Evolutionary conservation across 306 rosid genomes (phyloP), one percentile per base, ranked within the genome.

Genomic region (Lathyrus sativus): DNA sequence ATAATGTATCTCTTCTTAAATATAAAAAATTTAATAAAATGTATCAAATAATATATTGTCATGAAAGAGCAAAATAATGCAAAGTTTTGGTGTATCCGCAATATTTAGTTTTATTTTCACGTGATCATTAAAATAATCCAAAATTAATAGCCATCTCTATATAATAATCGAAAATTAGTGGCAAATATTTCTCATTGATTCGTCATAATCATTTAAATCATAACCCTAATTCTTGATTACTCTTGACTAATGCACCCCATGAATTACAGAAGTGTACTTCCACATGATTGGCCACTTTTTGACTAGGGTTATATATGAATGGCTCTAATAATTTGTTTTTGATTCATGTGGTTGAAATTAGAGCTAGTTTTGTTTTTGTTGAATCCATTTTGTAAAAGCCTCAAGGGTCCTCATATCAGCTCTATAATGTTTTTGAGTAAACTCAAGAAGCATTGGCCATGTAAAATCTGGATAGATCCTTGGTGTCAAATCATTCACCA

Each of bases 401-500:
- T 88, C 79, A 14, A 95, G 95, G 28, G 99, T 95, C 28, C 83
- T 88, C 87, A 87, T 78, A 76, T 95, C 99, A 29, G 96, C 97
- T 81, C 97, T 85, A 60, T 95, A 91, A 67, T 91, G 91, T 65
- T 79, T 91, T 77, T 87, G 95, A 7, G 99, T 95, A 72, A 95
- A 88, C 50, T 89, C 95, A 15, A 78, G 89, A 11, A 95, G 75
- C 88, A 83, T 83, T 38, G 95, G 86, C 99, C 99, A 95, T 54
- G 99, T 90, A 71, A 95, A 95, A 81, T 95, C 95, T n/a, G 95
- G 99, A 74, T 89, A 95, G 2, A 79, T 7, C 62, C 97, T 77
- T 50, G 92, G 87, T n/a, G 44, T 76, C 63, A 54, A 26, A 45
- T 69, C 77, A 67, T 80, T 84, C 85, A 91, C 92, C 71, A 95